A percentile compares a stretch with the other conserved stretches of the same genome.
Conservation (phyloP, 2,329 filamentous ascomycete species). For the Alternaria metachromatica region DNA sequence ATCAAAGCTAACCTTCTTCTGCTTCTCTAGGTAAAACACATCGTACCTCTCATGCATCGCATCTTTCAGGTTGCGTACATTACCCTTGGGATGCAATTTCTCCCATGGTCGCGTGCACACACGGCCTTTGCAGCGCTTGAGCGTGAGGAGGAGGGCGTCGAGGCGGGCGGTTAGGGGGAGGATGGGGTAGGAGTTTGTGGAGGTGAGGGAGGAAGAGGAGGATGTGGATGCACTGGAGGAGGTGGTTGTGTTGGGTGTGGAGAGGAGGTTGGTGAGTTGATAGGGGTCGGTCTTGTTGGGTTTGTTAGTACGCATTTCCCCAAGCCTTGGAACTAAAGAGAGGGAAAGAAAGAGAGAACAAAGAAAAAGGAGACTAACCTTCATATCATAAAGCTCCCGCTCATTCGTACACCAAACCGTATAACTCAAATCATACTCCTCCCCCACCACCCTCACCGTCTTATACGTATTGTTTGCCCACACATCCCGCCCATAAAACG, state of each 20-base stretch:
- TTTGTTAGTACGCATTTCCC: not conserved
- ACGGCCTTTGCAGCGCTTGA: conserved; percentile 66
- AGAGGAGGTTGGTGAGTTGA: conserved; percentile 46
- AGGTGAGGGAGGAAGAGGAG: too few species aligned
- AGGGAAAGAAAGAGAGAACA: not conserved
- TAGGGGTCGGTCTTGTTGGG: conserved; percentile 36
- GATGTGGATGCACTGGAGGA: too few species aligned
- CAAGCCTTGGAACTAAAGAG: not conserved
- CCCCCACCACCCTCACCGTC: conserved; percentile 60
- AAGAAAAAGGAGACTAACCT: conserved; percentile 46
- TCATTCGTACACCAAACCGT: conserved; percentile 74
- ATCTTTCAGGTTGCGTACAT: conserved; percentile 60
- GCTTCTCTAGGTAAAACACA: conserved; percentile 59
- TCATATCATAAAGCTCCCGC: conserved; percentile 70
- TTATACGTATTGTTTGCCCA: conserved; percentile 66
- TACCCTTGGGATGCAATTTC: conserved; percentile 61
- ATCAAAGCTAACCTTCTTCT: conserved; percentile 60
- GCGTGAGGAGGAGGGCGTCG: conserved; percentile 64
- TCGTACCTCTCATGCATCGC: conserved; percentile 60
- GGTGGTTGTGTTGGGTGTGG: not conserved
- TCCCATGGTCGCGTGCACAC: conserved; percentile 65
- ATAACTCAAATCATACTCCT: conserved; percentile 68
- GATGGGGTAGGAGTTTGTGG: not conserved
- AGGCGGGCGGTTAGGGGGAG: conserved; percentile 38
- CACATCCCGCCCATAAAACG: conserved; percentile 7